A percentile compares a stretch with the other conserved stretches of the same genome.
Evolutionary conservation across 495 filamentous ascomycete genomes (phyloP).

Genomic region (Barbatosphaeria neglecta): DNA sequence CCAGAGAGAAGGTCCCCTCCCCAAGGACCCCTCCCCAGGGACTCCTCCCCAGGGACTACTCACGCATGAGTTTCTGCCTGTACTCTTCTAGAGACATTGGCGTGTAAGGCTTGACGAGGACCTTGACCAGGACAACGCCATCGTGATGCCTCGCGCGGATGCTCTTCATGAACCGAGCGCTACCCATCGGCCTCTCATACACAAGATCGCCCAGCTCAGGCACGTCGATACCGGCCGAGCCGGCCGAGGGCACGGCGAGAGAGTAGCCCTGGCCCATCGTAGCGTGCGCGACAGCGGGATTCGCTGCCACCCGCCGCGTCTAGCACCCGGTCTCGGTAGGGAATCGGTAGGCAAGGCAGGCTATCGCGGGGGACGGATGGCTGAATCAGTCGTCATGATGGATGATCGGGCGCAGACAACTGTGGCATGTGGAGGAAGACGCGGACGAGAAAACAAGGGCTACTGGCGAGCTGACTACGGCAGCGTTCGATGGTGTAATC

Average conservation of each 20-base stretch:
- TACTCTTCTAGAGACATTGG: conserved; percentile 68
- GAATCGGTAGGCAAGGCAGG: too few relatives aligned
- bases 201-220: conserved; percentile 79
- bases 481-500: too few relatives aligned
- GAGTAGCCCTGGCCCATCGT: conserved; percentile 96
- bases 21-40: too few relatives aligned
- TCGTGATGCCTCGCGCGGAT: conserved; percentile 81
- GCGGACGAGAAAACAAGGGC: too few relatives aligned
- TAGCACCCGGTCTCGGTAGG: neutral
- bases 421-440: too few relatives aligned
- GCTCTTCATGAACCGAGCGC: conserved; percentile 93
- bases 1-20: too few relatives aligned
- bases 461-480: too few relatives aligned
- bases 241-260: conserved; percentile 75
- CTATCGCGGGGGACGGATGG: too few relatives aligned
- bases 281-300: conserved; percentile 2
- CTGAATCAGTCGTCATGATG: too few relatives aligned
- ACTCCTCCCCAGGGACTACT: too few relatives aligned
- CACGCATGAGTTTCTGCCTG: conserved; percentile 61
- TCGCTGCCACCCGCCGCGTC: neutral
- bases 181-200: conserved; percentile 88
- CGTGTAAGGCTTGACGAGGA: conserved; percentile 77
- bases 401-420: too few relatives aligned
- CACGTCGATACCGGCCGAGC: conserved; percentile 84
- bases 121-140: conserved; percentile 85